Base-by-base conservation (phyloP, 2,329 filamentous ascomycete species). In the Xylariales sp. region DNA sequence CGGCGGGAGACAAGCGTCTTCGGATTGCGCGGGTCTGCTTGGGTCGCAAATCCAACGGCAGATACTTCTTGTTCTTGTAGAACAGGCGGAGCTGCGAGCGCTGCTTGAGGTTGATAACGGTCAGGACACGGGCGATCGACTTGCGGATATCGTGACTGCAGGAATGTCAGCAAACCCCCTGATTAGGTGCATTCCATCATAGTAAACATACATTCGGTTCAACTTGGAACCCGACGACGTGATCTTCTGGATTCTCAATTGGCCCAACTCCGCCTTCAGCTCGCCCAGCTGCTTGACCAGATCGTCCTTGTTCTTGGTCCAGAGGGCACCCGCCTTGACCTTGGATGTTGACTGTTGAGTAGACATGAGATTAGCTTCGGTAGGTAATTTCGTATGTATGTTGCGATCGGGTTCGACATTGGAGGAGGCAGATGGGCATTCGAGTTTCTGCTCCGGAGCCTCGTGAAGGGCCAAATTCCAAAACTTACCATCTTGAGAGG, bases 21-120 rank as follows among this genome's bases (percentile, higher is more conserved):
- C 93, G 89, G 76, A 97, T 94, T 68, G 90, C 93, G 64, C 93
- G 90, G 68, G 93, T 98, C 79, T 93, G 84, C 87, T 97, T 97
- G 68, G 89, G 74, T 73, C 93, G 88, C 78, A 98, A 90, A 73
- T 98, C 94, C 69, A 98, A 88, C 55, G 93, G 93, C 54, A 89
- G 76, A 82, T 96, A 96, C 82, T 96, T 97, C 88, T 97, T 97
- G 84, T 86, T 86, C 82, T 95, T 94, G 84, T 98, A 98, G 86
- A 97, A 97, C 58, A 97, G 80, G 63, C 90, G 89, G 64, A 98
- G 88, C 78, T 97, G 90, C 58, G 88, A 80, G 71, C 94, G 86
- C 80, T 98, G 93, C 83, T 95, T 97, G 74, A 89, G 86, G 82
- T 97, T 98, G 84, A 98, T 95, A 78, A 98, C 82, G 72, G 93